Base-by-base conservation (phyloP, 139 green algal species). In the Chlamydomonas sphaeroides region DNA sequence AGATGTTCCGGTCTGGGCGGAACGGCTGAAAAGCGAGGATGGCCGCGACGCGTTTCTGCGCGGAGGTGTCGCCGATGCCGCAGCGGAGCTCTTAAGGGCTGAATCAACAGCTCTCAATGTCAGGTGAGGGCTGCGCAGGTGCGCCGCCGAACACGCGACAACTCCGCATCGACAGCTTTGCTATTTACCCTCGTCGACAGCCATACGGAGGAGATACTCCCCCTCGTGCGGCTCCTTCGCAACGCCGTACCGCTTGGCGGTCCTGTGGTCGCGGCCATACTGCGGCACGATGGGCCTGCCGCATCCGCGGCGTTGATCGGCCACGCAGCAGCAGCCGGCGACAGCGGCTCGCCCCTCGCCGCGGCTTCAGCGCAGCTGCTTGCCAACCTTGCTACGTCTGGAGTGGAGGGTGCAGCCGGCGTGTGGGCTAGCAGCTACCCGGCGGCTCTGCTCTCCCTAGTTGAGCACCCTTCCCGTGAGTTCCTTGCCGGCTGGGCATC, bases 391-490 rank as follows among this genome's bases (percentile, higher is more conserved):
- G 75, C 83, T 23, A 70, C 6, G 56, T 62, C 49, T 2, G 65
- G 83, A 3, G 4, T 18, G 21, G 66, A 51, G 10, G 83, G 66
- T 14, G 74, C 83, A 10, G 11, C 7, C 1, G 83, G 63, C 17
- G 83, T 84, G 48, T 88, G 83, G 83, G 15, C 28, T 1, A 20
- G 35, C 8, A 63, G 41, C 41, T 88, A 53, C 33, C 83, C 83
- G 0, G 39, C 0, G 5, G 53, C 67, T 6, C 48, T 72, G 45
- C 32, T 51, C 6, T 3, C 1, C 5, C 53, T 85, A 21, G 17
- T 72, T 3, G 20, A 3, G 36, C 65, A 75, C 48, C 36, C 35
- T 3, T 3, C n/a, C 42, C 65, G 77, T 84, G 41, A 53, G 45
- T 35, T 21, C 53, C 20, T 57, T 3, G 30, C 8, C 5, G 2